Base-by-base conservation (phyloP, 345 rosid genomes). In the Gossypium rotundifolium region DNA sequence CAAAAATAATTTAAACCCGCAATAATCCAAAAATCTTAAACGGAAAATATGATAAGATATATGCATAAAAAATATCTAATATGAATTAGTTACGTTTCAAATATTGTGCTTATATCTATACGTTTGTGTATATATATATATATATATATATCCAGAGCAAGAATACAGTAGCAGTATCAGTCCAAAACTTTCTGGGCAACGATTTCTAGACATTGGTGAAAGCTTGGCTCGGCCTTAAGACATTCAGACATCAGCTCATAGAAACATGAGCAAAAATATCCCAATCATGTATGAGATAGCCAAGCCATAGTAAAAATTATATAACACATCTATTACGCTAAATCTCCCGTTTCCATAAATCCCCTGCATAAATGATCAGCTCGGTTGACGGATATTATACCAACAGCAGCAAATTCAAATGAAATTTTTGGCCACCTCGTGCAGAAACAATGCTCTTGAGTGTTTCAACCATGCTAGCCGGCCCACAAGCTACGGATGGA, bases 301-400 rank as follows among this genome's bases (percentile, higher is more conserved):
- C 68, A 55, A 46, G 61, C 57, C 76, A 40, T 18, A 29, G 27
- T 20, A 77, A 61, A 60, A 40, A 62, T 74, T 74, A 55, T 58
- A 79, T 81, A 79, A 57, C 60, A 77, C 75, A 44, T 25, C 52
- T 67, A 59, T 59, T 54, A 65, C 18, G 2, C 4, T 27, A 71
- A 13, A 55, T 25, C 58, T 44, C 70, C 29, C 9, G 6, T 20
- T 18, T 18, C 60, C 18, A 23, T 16, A 17, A 66, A 18, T 17
- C 38, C 16, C 54, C 29, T 23, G 16, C 29, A 12, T 11, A 25
- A n/a, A 46, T 40, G 9, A 60, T 25, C 25, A 51, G 27, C 76
- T 38, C 20, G n/a, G 12, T 58, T 23, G 65, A 57, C 12, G 2
- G 65, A 63, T 20, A 64, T 20, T 20, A 18, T 55, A 70, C 42